Base-by-base conservation (phyloP, 805 yeast genomes). In the Metschnikowia proteae region DNA sequence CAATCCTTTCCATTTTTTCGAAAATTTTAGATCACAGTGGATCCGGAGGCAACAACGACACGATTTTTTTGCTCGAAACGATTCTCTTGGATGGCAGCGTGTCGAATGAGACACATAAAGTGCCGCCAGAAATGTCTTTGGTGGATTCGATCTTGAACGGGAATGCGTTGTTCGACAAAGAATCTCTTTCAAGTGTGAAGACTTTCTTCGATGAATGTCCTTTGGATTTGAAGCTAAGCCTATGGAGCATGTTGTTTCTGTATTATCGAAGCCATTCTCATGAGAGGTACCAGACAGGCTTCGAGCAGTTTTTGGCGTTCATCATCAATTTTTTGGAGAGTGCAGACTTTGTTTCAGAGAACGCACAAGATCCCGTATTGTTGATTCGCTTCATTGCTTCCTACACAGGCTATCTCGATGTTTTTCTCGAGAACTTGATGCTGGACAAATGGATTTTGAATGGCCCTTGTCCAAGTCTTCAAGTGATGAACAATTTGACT, bases 241-340 rank as follows among this genome's bases (percentile, higher is more conserved):
- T 94, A 2, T 91, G 97, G 96, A 80, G 79, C 30, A 74, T 85
- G 25, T 68, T 91, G 13, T 74, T 88, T 42, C 80, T 77, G 53
- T 76, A 76, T 47, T 87, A 85, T 56, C 60, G 59, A 23, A 61
- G 58, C 6, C 57, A 54, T 11, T 52, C 60, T 23, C 37, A 65
- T 2, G 63, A 63, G 0, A 71, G 75, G 25, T 72, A 76, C 31
- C 70, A 74, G 35, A 55, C 58, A 13, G 82, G 87, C 0, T 78
- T 84, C 54, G 80, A 79, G 38, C 71, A 69, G 27, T 78, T 80
- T 10, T 49, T 88, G 2, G 59, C 62, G 1, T 66, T 81, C 17
- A 62, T 86, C 22, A 56, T 75, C 1, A 54, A 60, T 0, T 78
- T 75, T 49, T 48, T 71, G 9, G 34, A 48, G 3, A 52, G 65